Conservation (phyloP, 768 basidiomycete species). For the Hebeloma cylindrosporum region DNA sequence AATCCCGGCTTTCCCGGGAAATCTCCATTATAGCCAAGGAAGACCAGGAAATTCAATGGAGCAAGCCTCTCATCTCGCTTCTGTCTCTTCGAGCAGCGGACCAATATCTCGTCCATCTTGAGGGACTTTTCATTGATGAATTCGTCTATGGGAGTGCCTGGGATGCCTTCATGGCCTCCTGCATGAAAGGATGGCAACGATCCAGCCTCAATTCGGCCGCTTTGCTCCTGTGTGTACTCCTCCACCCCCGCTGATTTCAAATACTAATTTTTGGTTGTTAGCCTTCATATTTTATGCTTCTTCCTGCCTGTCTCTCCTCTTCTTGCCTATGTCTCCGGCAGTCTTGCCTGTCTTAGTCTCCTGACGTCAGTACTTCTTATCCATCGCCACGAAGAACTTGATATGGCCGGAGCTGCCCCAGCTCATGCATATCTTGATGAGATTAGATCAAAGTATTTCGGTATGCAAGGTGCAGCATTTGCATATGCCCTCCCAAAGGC, state of each 20-base stretch:
- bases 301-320: conserved; percentile 28
- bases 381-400: conserved; percentile 36
- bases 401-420: conserved; percentile 33
- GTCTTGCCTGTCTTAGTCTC: conserved; percentile 35
- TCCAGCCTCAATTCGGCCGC: conserved; percentile 28
- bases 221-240: conserved; percentile 28
- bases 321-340: conserved; percentile 33
- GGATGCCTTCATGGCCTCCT: conserved; percentile 45
- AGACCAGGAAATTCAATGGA: conserved; percentile 34
- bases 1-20: conserved; percentile 52
- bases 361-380: conserved; percentile 35
- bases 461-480: conserved; percentile 51
- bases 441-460: conserved; percentile 36
- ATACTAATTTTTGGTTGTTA: too few species aligned
- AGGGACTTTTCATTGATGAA: conserved; percentile 53
- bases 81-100: conserved; percentile 48
- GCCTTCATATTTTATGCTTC: conserved; percentile 36
- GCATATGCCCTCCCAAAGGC: conserved; percentile 55
- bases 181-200: conserved; percentile 51
- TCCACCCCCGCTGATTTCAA: too few species aligned
- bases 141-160: conserved; percentile 56
- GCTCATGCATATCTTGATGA: conserved; percentile 42
- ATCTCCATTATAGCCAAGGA: conserved; percentile 45
- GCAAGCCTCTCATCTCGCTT: conserved; percentile 34
- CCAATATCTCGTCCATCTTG: conserved; percentile 39